phyloP scores from a whole-genome alignment of 1,284 basidiomycete species.

The Sutorius eximius region DNA sequence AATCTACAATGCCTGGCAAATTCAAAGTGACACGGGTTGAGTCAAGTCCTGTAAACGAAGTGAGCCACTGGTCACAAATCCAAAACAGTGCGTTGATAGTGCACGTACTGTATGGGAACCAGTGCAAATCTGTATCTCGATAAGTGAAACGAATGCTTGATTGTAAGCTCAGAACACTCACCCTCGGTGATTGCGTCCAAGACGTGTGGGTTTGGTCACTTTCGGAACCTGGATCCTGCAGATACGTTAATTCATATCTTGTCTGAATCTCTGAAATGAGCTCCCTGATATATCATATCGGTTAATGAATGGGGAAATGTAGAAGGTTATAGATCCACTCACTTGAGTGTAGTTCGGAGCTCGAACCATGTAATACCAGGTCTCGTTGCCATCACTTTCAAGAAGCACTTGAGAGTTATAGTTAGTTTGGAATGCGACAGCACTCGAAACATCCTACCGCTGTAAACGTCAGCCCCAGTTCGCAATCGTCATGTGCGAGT shows the following conservation, averaged over 20 bases:
- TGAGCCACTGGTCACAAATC: neutral
- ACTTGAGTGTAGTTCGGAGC: constrained; percentile 23
- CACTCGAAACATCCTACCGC: constrained; percentile 14
- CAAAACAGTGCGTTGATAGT: neutral
- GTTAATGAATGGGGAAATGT: neutral
- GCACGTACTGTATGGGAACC: constrained; percentile 15
- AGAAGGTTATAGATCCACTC: neutral
- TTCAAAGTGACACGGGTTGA: constrained; percentile 11
- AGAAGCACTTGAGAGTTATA: constrained; percentile 21
- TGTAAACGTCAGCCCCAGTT: constrained; percentile 25
- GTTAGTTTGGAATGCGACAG: neutral
- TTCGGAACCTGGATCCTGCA: neutral
- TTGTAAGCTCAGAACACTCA: constrained; percentile 10
- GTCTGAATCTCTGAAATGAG: constrained; percentile 17
- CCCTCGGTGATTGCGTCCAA: constrained; percentile 25
- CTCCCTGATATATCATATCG: constrained; percentile 8
- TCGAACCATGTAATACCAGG: constrained; percentile 23
- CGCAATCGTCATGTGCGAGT: constrained; percentile 21
- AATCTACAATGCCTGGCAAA: neutral
- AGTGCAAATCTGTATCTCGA: constrained; percentile 11
- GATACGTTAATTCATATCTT: constrained; percentile 11
- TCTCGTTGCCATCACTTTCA: constrained; percentile 16
- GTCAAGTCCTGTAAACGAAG: constrained; percentile 14
- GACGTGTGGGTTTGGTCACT: neutral
- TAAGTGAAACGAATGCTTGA: neutral